Conservation (phyloP, 2,329 filamentous ascomycete species). For the Colletotrichum nymphaeae region DNA sequence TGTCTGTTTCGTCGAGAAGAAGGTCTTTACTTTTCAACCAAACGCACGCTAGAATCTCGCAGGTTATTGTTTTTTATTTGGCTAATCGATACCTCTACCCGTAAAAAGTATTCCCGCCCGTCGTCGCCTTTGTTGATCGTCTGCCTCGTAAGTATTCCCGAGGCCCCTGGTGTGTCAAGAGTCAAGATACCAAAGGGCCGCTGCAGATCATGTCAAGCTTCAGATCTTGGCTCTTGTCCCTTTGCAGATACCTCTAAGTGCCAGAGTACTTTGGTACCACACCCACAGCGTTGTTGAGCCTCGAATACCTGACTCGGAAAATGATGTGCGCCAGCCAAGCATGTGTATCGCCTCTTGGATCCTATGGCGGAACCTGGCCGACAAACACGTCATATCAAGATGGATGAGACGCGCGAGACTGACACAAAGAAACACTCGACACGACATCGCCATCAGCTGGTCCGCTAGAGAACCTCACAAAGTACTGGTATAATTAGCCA, state of each 20-base stretch:
- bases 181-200: neutral
- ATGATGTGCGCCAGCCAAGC: slow-evolving; percentile 11
- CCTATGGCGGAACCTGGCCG: slow-evolving; percentile 17
- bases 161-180: neutral
- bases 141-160: neutral
- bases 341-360: neutral
- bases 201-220: slow-evolving; percentile 26
- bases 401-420: neutral
- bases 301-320: slow-evolving; percentile 28
- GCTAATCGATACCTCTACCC: neutral
- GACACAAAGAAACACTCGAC: neutral
- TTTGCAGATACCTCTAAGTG: neutral
- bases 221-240: slow-evolving; percentile 18
- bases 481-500: neutral
- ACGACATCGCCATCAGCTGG: neutral
- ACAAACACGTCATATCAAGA: slow-evolving; percentile 2
- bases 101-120: neutral
- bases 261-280: slow-evolving; percentile 3
- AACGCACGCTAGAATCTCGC: neutral
- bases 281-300: slow-evolving; percentile 19
- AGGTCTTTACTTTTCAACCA: neutral
- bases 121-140: neutral
- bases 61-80: no score
- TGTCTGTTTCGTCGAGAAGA: neutral
- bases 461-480: no score